phyloP scores from a whole-genome alignment of 129 eudicot genomes.

The Saussurea involucrata region DNA sequence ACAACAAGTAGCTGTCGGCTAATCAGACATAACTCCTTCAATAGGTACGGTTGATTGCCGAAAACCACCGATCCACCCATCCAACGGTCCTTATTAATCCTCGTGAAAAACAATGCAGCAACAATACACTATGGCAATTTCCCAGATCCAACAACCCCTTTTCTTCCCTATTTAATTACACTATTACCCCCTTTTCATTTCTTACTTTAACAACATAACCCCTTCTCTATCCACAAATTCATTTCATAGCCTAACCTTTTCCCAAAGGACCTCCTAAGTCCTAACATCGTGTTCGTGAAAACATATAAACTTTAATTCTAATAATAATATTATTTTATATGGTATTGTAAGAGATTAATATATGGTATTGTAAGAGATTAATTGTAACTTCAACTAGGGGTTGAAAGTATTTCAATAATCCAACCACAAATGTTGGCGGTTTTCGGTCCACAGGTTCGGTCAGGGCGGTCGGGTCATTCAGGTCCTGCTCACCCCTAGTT shows the following conservation, averaged over 20 bases:
- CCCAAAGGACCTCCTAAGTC: too few species aligned
- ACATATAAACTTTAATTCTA: too few species aligned
- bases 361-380: neutral
- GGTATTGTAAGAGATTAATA: neutral
- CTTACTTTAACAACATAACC: neutral
- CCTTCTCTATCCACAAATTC: neutral
- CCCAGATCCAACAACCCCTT: constrained; percentile 54
- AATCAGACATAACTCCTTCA: constrained; percentile 30
- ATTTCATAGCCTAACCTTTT: neutral
- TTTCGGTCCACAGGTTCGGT: too few species aligned
- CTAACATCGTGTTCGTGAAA: too few species aligned
- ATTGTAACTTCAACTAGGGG: too few species aligned
- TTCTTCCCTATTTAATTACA: neutral
- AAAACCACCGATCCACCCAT: constrained; percentile 20
- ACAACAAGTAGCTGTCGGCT: constrained; percentile 32
- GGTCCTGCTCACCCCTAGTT: too few species aligned
- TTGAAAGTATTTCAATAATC: too few species aligned
- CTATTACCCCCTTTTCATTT: neutral
- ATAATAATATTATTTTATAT: too few species aligned
- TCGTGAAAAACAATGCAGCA: constrained; percentile 42
- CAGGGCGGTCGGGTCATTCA: too few species aligned
- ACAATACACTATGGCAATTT: constrained; percentile 35
- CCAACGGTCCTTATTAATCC: constrained; percentile 34
- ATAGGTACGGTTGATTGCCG: constrained; percentile 42
- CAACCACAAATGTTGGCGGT: too few species aligned